Evolutionary conservation across 352 stramenopile species (phyloP).

Genomic region (Phytophthora aleatoria): DNA sequence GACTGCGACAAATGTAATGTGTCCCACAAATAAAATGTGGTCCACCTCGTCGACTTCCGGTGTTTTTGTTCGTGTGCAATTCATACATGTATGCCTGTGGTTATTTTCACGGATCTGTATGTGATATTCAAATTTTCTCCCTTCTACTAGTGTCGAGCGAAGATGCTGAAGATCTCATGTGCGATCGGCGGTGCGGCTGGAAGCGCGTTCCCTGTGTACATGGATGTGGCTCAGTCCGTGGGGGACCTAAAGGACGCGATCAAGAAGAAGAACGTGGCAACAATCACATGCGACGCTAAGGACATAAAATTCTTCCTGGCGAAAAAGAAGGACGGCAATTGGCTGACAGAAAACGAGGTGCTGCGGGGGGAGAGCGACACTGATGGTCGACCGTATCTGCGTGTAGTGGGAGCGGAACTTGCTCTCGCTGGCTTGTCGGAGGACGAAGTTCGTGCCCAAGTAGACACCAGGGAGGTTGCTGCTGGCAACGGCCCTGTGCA

Average conservation of each 20-base stretch:
- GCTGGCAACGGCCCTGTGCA: not conserved
- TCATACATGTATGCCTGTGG: too few species aligned
- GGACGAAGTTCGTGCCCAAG: not conserved
- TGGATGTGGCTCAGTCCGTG: not conserved
- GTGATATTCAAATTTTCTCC: too few species aligned
- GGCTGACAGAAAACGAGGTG: not conserved
- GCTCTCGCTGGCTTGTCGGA: not conserved
- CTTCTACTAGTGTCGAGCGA: too few species aligned
- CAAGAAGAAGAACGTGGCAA: not conserved
- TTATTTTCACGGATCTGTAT: too few species aligned
- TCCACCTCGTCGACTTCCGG: too few species aligned
- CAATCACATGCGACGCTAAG: not conserved
- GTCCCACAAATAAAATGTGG: too few species aligned
- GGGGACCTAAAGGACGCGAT: not conserved
- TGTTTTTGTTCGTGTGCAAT: too few species aligned
- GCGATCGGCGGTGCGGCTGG: too few species aligned
- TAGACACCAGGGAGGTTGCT: not conserved
- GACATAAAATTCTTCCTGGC: not conserved
- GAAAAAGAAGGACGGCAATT: not conserved
- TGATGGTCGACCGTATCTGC: not conserved
- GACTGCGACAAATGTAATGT: too few species aligned
- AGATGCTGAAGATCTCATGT: too few species aligned
- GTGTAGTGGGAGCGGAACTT: not conserved
- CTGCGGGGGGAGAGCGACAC: not conserved
- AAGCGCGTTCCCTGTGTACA: too few species aligned